phyloP scores from a whole-genome alignment of 345 rosid species.

The Dipteronia sinensis region DNA sequence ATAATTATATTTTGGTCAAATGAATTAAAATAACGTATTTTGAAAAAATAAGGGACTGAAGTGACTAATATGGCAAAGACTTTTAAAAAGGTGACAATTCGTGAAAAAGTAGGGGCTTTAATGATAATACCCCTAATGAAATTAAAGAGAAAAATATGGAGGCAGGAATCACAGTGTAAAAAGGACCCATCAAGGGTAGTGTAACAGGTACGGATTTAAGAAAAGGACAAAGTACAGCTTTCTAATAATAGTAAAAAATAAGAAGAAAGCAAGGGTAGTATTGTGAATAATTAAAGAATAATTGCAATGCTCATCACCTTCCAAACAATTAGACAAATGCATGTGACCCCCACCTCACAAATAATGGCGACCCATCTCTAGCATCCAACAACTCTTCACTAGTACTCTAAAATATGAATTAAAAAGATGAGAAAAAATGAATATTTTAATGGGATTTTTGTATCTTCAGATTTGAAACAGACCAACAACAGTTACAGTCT shows the following conservation, averaged over 20 bases:
- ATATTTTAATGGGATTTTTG: too few species aligned
- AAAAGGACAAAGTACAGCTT: constrained; percentile 21
- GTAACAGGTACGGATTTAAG: constrained; percentile 10
- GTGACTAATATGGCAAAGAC: too few species aligned
- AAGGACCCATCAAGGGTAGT: not conserved
- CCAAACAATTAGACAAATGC: constrained; percentile 50
- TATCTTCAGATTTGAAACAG: not conserved
- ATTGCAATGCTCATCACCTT: constrained; percentile 22
- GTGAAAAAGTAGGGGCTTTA: too few species aligned
- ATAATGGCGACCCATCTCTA: constrained; percentile 32
- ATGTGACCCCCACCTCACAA: constrained; percentile 53
- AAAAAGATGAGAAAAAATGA: too few species aligned
- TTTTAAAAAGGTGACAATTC: too few species aligned
- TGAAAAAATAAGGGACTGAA: too few species aligned
- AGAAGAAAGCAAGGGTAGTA: not conserved
- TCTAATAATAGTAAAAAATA: not conserved
- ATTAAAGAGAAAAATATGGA: not conserved
- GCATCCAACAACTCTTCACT: not conserved
- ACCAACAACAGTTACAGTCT: not conserved
- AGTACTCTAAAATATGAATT: too few species aligned
- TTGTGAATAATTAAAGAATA: not conserved
- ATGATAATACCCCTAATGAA: too few species aligned
- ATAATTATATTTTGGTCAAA: too few species aligned
- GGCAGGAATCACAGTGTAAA: not conserved
- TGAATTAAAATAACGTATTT: too few species aligned